These are phyloP conservation scores for Galerina sulciceps DNA, from an alignment of 768 basidiomycete genomes.

Conservation along the genomic window DNA sequence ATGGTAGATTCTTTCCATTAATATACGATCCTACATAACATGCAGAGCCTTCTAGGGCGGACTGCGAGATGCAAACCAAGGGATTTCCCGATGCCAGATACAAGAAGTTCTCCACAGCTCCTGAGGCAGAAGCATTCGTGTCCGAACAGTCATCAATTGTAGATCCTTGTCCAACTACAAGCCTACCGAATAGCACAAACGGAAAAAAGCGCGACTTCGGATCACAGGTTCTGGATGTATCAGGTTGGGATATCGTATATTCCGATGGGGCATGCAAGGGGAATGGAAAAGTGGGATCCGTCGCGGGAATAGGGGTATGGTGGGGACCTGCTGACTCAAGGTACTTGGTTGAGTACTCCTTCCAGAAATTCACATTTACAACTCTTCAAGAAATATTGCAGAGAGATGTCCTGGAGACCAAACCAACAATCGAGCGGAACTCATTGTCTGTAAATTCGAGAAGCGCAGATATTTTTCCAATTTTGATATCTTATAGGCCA, in stretches of 20 bases:
- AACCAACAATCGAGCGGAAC: conserved; percentile 89
- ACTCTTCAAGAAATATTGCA: conserved; percentile 65
- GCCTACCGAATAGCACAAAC: conserved; percentile 19
- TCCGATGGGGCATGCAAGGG: conserved; percentile 87
- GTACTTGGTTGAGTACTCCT: conserved; percentile 32
- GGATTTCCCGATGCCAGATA: conserved; percentile 63
- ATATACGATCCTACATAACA: background rate
- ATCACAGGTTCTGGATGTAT: conserved; percentile 33
- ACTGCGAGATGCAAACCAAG: conserved; percentile 71
- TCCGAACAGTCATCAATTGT: conserved; percentile 12
- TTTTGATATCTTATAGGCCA: conserved; percentile 57
- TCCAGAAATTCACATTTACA: background rate
- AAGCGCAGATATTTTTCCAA: conserved; percentile 1
- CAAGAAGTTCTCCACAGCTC: conserved; percentile 66
- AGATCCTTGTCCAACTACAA: background rate
- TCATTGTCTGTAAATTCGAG: conserved; percentile 59
- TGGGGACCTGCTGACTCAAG: conserved; percentile 75
- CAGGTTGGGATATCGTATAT: conserved; percentile 62
- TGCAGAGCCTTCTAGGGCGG: conserved; percentile 55
- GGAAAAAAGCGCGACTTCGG: conserved; percentile 36
- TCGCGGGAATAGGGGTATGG: conserved; percentile 90
- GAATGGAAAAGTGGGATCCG: conserved; percentile 70
- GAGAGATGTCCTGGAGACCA: conserved; percentile 85
- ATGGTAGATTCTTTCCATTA: conserved; percentile 53
- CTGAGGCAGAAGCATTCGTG: conserved; percentile 66